phyloP scores from a whole-genome alignment of 2,329 filamentous ascomycete genomes.

The Seiridium cupressi region DNA sequence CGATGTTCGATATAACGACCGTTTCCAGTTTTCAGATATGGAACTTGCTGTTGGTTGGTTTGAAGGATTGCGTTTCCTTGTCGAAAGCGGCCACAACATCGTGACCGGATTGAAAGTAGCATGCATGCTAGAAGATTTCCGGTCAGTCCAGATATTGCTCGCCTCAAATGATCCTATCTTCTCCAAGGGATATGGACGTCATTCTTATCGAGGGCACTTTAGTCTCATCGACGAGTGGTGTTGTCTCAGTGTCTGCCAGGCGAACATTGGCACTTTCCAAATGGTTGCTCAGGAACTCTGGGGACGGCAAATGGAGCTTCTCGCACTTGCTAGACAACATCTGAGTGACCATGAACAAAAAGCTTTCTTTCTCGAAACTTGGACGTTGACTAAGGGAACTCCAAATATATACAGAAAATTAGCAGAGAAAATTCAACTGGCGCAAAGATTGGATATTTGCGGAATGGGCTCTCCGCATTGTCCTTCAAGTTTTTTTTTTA shows the following conservation, averaged over 20 bases:
- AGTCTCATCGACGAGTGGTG: neutral
- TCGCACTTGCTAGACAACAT: neutral
- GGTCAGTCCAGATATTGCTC: neutral
- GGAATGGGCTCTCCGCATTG: neutral
- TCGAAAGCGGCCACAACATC: neutral
- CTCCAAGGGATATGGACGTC: neutral
- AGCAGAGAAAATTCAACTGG: neutral
- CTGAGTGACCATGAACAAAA: neutral
- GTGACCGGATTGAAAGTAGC: neutral
- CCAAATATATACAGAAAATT: neutral
- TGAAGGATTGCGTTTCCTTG: neutral
- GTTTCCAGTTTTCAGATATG: neutral
- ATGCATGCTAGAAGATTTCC: neutral
- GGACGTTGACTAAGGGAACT: neutral
- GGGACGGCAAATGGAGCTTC: neutral
- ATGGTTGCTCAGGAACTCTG: neutral
- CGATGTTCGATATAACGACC: too few relatives aligned
- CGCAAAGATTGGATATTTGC: neutral
- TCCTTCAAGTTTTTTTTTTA: neutral
- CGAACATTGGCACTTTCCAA: too few relatives aligned
- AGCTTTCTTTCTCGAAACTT: neutral
- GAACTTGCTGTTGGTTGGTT: neutral
- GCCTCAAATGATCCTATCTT: neutral
- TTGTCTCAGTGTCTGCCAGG: neutral
- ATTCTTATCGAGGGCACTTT: neutral